Conservation (phyloP, 2,329 filamentous ascomycete species). For the Ascochyta rabiei region DNA sequence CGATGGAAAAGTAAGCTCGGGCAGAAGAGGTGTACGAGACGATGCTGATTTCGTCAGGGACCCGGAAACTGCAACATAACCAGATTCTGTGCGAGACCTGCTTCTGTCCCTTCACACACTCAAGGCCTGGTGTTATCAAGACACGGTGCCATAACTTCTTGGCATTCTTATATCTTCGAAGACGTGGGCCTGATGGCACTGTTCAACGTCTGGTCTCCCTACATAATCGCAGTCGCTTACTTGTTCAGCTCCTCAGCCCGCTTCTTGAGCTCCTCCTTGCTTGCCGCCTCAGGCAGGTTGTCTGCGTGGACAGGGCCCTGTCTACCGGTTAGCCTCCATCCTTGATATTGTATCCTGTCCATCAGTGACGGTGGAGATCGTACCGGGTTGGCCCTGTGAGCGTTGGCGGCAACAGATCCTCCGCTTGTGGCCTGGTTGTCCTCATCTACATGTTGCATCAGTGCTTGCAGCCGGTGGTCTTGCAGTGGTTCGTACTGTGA, state of each 20-base stretch:
- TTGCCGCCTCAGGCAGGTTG: constrained; percentile 52
- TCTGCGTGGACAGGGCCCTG: constrained; percentile 55
- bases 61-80: not conserved
- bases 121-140: not conserved
- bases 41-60: not conserved
- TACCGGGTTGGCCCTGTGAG: constrained; percentile 53
- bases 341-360: constrained; percentile 1
- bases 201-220: not conserved
- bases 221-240: constrained; percentile 26
- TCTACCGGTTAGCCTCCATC: constrained; percentile 13
- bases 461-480: constrained; percentile 10
- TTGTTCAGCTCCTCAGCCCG: constrained; percentile 59
- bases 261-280: constrained; percentile 58
- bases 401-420: constrained; percentile 40
- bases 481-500: constrained; percentile 32
- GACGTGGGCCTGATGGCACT: not conserved
- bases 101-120: not conserved
- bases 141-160: not conserved
- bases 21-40: not conserved
- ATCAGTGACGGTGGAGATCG: constrained; percentile 15
- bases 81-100: not conserved
- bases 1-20: too few relatives aligned
- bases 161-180: constrained; percentile 4
- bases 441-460: constrained; percentile 21
- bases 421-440: constrained; percentile 43